Evolutionary conservation across 2,329 filamentous ascomycete genomes (phyloP), one percentile per base, ranked within the genome.

Genomic region (Conoideocrella luteorostrata): DNA sequence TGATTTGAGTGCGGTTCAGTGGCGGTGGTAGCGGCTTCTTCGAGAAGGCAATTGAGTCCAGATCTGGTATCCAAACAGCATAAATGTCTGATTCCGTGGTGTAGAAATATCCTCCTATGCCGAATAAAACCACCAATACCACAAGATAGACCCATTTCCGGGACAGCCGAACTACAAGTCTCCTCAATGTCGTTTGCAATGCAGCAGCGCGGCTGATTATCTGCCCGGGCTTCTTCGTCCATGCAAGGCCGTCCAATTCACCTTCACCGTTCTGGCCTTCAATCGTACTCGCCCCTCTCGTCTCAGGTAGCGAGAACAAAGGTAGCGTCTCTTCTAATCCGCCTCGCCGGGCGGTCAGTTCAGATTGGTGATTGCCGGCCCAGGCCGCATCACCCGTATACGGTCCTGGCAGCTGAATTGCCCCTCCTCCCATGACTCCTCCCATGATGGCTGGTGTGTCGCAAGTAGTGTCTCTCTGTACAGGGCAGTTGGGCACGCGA

Each of bases 21-120:
- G 72, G 69, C 1, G 66, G 60, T 3, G 63, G 68, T 22, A 78
- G 62, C 5, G 72, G 68, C n/a, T 60, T 64, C 55, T 76, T 61
- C 47, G 65, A 64, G 55, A 80, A 79, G 15, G 64, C 61, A 21
- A 60, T 57, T 26, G 70, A 66, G 18, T 63, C 67, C 20, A 60
- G 54, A 54, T 78, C 74, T 1, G 75, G 75, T 5, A 61, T 56
- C 75, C 76, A 79, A 6, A 65, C 69, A 35, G 62, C 59, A 20
- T 55, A 51, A 36, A 75, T 59, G 12, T 63, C 62, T 5, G 65
- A 63, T 52, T 79, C 72, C 24, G 63, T 57, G 44, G 57, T 66
- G 65, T 67, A 74, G 13, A 43, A 29, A n/a, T 36, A 43, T 17
- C 41, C 41, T 12, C 10, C 32, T 32, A 70, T 47, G 52, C 71